Percentiles rank a stretch among this genome's conserved stretches.
Evolutionary conservation across 257 asterid genomes (phyloP).

Genomic region (Solanum raphanifolium): DNA sequence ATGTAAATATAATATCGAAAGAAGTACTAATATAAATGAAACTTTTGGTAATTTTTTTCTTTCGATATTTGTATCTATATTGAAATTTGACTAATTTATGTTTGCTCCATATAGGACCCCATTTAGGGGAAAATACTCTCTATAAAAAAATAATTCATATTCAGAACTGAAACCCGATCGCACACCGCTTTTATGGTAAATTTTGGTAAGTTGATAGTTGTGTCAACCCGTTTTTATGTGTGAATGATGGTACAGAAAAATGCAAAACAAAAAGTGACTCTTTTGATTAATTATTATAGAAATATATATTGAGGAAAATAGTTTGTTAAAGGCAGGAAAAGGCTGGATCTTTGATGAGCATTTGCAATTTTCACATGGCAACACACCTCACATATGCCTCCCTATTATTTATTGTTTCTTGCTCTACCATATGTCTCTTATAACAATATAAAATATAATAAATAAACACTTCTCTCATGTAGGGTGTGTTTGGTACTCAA

Average conservation of each 20-base stretch:
- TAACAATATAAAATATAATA: not conserved
- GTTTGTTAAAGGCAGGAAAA: not conserved
- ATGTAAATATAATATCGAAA: too few species aligned
- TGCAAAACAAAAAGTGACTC: not conserved
- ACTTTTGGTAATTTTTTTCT: too few species aligned
- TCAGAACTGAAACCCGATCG: accelerated
- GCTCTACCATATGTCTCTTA: not conserved
- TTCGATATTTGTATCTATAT: too few species aligned
- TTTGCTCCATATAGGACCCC: too few species aligned
- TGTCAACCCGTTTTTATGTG: not conserved
- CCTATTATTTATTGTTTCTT: not conserved
- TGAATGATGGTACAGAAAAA: not conserved
- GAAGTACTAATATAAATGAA: too few species aligned
- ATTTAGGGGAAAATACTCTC: accelerated
- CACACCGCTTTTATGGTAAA: too few species aligned
- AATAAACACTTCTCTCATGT: not conserved
- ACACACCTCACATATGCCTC: not conserved
- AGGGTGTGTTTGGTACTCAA: not conserved
- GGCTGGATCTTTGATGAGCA: not conserved
- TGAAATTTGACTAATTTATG: too few species aligned
- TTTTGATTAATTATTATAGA: not conserved
- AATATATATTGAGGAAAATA: not conserved
- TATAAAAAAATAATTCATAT: too few species aligned
- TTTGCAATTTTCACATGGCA: not conserved
- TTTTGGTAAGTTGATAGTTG: not conserved